These are phyloP conservation scores for Leucaena leucocephala DNA, from an alignment of 306 rosid species.

Conservation along the genomic window DNA sequence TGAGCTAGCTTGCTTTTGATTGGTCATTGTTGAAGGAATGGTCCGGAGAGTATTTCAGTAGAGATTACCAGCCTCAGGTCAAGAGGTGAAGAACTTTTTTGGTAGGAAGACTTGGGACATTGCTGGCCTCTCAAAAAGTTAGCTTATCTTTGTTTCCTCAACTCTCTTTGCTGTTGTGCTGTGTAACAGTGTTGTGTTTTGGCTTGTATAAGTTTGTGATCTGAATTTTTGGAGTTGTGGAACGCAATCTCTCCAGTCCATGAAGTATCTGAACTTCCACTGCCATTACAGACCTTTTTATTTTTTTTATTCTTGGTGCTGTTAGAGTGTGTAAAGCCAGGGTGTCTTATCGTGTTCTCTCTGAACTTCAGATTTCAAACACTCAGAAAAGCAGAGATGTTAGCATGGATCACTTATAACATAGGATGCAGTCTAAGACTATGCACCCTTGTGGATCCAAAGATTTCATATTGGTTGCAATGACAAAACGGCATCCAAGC, in stretches of 20 bases:
- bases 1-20: not conserved
- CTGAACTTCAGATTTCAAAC: slow-evolving; percentile 22
- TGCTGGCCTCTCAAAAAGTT: slow-evolving; percentile 1
- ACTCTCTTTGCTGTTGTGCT: not conserved
- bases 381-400: slow-evolving; percentile 10
- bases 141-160: not conserved
- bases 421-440: slow-evolving; percentile 19
- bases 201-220: not conserved
- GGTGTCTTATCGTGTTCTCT: not conserved
- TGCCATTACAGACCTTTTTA: slow-evolving; percentile 3
- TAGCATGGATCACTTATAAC: slow-evolving; percentile 3
- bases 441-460: not conserved
- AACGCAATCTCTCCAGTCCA: not conserved
- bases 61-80: not conserved
- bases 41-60: not conserved
- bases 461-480: not conserved
- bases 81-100: not conserved
- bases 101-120: not conserved
- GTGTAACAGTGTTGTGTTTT: not conserved
- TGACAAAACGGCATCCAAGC: slow-evolving; percentile 1
- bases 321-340: not conserved
- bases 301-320: not conserved
- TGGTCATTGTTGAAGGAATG: not conserved
- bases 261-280: not conserved
- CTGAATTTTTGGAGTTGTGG: not conserved